Conservation (phyloP, 164 flowering plant species). For the Akebia trifoliata region DNA sequence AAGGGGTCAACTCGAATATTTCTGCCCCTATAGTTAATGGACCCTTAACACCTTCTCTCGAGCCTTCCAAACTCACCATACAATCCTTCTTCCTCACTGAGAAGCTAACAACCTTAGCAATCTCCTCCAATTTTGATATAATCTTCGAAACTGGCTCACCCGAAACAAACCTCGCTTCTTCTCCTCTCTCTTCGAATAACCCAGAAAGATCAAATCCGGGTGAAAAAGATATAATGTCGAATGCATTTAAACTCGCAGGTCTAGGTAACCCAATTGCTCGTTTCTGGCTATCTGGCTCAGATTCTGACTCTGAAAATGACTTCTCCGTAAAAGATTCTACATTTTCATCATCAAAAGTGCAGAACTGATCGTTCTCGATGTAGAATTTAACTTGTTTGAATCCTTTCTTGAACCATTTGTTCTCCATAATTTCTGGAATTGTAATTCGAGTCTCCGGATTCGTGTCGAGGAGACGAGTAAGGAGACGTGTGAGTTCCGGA, state of each 20-base stretch:
- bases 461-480: conserved; percentile 47
- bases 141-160: conserved; percentile 66
- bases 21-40: conserved; percentile 77
- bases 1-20: conserved; percentile 81
- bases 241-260: conserved; percentile 77
- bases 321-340: conserved; percentile 35
- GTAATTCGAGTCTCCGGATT: conserved; percentile 61
- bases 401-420: conserved; percentile 63
- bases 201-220: conserved; percentile 62
- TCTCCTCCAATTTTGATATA: conserved; percentile 78
- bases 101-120: conserved; percentile 76
- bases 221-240: conserved; percentile 65
- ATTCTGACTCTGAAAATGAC: conserved; percentile 44
- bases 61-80: conserved; percentile 67
- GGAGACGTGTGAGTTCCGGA: conserved; percentile 36
- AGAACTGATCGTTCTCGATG: conserved; percentile 58
- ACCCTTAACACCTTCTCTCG: conserved; percentile 70
- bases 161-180: conserved; percentile 59
- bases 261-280: conserved; percentile 35
- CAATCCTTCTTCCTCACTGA: conserved; percentile 81
- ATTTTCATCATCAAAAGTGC: conserved; percentile 32
- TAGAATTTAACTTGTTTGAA: conserved; percentile 65
- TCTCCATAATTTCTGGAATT: conserved; percentile 64
- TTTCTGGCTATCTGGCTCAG: conserved; percentile 37
- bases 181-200: conserved; percentile 61